Conservation (phyloP, 2,329 filamentous ascomycete genomes). For the Fonsecaea nubica region DNA sequence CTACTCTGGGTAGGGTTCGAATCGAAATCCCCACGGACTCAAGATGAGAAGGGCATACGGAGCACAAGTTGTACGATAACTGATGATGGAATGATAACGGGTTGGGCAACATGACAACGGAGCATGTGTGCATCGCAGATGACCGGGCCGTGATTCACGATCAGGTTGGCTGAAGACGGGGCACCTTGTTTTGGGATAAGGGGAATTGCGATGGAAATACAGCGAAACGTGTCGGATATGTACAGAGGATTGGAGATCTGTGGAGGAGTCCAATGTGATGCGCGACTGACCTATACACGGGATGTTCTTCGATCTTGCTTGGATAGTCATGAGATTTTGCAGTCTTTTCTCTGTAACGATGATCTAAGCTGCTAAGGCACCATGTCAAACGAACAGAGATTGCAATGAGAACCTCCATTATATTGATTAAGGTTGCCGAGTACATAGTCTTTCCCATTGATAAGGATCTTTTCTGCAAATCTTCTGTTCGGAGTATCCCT, state of each 20-base stretch:
- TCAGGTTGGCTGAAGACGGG: not conserved
- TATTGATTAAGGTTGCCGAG: not conserved
- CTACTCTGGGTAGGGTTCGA: constrained; percentile 28
- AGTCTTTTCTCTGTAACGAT: not conserved
- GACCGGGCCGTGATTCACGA: not conserved
- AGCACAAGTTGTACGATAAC: constrained; percentile 18
- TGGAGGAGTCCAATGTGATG: not conserved
- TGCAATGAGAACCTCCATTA: not conserved
- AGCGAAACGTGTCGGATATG: not conserved
- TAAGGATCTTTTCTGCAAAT: not conserved
- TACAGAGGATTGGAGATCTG: not conserved
- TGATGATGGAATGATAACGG: constrained; percentile 1
- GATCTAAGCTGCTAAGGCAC: not conserved
- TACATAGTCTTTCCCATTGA: not conserved
- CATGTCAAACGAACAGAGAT: not conserved
- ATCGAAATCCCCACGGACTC: not conserved
- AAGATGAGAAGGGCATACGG: not conserved
- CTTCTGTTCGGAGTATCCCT: not conserved
- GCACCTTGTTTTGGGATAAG: not conserved
- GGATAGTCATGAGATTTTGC: not conserved
- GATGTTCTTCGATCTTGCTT: not conserved
- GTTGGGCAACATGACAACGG: not conserved
- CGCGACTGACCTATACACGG: not conserved
- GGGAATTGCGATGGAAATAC: not conserved
- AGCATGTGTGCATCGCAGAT: not conserved